These are phyloP conservation scores for Teratosphaeria gauchensis DNA, from an alignment of 2,329 filamentous ascomycete genomes.

Conservation along the genomic window DNA sequence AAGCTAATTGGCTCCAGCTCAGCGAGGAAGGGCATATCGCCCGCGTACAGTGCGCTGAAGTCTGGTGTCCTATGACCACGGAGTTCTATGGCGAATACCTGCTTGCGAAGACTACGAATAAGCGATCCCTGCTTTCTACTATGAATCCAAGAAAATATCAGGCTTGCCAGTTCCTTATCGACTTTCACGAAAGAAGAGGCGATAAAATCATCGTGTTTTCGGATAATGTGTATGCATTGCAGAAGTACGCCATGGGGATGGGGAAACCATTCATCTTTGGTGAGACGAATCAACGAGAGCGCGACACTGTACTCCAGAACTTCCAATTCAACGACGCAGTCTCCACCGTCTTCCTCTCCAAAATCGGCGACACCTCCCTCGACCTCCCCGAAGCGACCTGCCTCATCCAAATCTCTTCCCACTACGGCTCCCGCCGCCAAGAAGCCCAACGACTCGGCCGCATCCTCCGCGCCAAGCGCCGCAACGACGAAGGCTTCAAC, in stretches of 20 bases:
- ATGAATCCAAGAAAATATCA: conserved; percentile 99
- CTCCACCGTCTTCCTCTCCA: conserved; percentile 90
- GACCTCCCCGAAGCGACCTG: conserved; percentile 94
- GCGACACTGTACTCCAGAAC: conserved; percentile 78
- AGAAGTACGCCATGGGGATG: conserved; percentile 74
- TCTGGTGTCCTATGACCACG: conserved; percentile 98
- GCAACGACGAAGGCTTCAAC: conserved; percentile 97
- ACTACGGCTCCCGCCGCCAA: conserved; percentile 93
- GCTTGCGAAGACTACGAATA: conserved; percentile 51
- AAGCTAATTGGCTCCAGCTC: conserved; percentile 99
- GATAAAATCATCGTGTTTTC: conserved; percentile 99
- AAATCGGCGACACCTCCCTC: conserved; percentile 96
- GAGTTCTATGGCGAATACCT: conserved; percentile 97
- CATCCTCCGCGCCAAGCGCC: conserved; percentile 85
- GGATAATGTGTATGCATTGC: conserved; percentile 88
- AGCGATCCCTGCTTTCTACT: conserved; percentile 67
- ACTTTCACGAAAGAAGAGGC: conserved; percentile 88
- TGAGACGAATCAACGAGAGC: conserved; percentile 74
- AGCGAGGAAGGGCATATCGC: conserved; percentile 96
- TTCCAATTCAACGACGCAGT: conserved; percentile 87
- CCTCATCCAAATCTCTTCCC: conserved; percentile 92
- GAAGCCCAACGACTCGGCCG: conserved; percentile 89
- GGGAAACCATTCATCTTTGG: conserved; percentile 87
- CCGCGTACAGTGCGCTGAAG: conserved; percentile 92
- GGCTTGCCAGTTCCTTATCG: conserved; percentile 94